A percentile compares a stretch with the other conserved stretches of the same genome.
phyloP scores from a whole-genome alignment of 1,139 yeast species.

The Meyerozyma guilliermondii region DNA sequence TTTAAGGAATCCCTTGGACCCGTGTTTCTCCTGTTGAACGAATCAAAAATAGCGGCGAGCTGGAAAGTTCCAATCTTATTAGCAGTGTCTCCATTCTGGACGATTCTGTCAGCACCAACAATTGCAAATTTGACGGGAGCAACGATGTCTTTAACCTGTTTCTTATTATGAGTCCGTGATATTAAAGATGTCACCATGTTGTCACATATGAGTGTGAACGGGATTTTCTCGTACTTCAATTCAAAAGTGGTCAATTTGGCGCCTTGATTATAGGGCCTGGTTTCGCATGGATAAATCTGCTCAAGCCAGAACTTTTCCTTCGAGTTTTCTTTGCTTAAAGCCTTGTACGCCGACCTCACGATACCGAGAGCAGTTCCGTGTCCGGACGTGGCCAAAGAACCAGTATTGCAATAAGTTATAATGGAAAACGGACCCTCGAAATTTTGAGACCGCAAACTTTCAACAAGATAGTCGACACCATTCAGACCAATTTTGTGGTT shows the following conservation, averaged over 20 bases:
- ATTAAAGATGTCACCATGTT: constrained; percentile 85
- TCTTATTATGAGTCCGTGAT: constrained; percentile 20
- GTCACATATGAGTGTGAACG: constrained; percentile 85
- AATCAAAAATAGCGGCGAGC: constrained; percentile 60
- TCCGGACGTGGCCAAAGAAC: constrained; percentile 93
- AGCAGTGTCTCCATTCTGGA: constrained; percentile 89
- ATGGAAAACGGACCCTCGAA: constrained; percentile 70
- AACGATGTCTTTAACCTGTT: constrained; percentile 14
- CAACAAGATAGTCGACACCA: constrained; percentile 67
- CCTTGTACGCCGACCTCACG: constrained; percentile 61
- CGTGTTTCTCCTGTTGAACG: constrained; percentile 34
- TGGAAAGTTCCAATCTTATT: constrained; percentile 97
- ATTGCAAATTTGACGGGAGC: constrained; percentile 80
- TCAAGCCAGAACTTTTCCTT: constrained; percentile 41
- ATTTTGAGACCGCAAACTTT: constrained; percentile 40
- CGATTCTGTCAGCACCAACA: constrained; percentile 98
- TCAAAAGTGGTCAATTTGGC: constrained; percentile 91
- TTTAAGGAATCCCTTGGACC: constrained; percentile 50
- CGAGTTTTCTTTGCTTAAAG: constrained; percentile 24
- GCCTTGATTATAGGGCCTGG: constrained; percentile 96
- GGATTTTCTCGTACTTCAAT: constrained; percentile 76
- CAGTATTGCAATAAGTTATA: constrained; percentile 81
- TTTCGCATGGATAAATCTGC: constrained; percentile 84
- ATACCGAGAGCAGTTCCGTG: constrained; percentile 96
- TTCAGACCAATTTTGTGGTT: constrained; percentile 74